Conservation (phyloP, 1,284 basidiomycete species). For the Sporisorium sorghi region DNA sequence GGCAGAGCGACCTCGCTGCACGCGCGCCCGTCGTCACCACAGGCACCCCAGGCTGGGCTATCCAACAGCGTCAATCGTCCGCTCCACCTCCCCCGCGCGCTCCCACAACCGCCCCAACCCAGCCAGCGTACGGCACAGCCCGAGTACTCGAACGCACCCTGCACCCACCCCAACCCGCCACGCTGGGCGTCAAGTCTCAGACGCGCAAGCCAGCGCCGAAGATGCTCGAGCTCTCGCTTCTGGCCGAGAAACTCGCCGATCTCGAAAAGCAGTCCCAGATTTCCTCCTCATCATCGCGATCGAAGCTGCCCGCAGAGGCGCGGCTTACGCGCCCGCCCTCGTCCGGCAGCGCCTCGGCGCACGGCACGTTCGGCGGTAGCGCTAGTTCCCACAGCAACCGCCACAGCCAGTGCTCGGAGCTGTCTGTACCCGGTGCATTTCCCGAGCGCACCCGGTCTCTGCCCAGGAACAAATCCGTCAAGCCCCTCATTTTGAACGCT, state of each 20-base stretch:
- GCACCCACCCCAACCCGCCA: background rate
- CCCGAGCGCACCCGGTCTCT: constrained; percentile 22
- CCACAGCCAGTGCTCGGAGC: background rate
- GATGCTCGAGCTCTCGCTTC: constrained; percentile 28
- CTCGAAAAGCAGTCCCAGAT: constrained; percentile 23
- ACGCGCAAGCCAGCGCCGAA: constrained; percentile 25
- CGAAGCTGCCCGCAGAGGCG: constrained; percentile 8
- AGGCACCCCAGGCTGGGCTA: constrained; percentile 20
- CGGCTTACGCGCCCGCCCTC: constrained; percentile 5
- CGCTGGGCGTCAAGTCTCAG: background rate
- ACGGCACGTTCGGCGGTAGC: constrained; percentile 23
- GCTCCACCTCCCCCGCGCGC: background rate
- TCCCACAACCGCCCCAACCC: background rate
- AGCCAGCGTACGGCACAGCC: background rate
- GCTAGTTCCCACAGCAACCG: no score
- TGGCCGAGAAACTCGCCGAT: constrained; percentile 30
- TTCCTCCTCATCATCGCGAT: constrained; percentile 2
- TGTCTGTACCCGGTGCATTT: constrained; percentile 15
- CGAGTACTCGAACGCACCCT: background rate
- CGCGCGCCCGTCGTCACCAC: constrained; percentile 9
- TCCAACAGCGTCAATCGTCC: constrained; percentile 16
- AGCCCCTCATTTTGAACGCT: constrained; percentile 10
- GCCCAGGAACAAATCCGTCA: constrained; percentile 9
- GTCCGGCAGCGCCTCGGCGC: background rate
- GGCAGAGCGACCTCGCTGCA: constrained; percentile 27